phyloP scores from a whole-genome alignment of 2,329 filamentous ascomycete genomes.

The Onygena corvina region DNA sequence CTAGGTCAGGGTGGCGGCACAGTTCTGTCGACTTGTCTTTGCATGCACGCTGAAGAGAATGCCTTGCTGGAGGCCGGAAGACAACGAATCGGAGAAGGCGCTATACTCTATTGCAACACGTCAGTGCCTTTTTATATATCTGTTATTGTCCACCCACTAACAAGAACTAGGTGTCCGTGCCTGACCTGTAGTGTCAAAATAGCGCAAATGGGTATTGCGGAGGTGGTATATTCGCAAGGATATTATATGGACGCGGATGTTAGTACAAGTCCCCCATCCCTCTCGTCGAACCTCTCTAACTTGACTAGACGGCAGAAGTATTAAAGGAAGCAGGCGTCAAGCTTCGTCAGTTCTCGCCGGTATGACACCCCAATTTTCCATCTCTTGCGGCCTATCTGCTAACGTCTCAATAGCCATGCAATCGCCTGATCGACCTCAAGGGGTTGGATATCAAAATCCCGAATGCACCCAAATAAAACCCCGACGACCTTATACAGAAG shows the following conservation, averaged over 20 bases:
- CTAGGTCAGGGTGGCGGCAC: conserved; percentile 56
- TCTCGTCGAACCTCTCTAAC: conserved; percentile 7
- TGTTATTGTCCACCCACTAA: conserved; percentile 9
- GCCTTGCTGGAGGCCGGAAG: conserved; percentile 86
- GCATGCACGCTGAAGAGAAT: conserved; percentile 97
- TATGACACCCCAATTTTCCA: conserved; percentile 35
- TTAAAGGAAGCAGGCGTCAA: conserved; percentile 73
- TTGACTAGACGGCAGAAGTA: conserved; percentile 55
- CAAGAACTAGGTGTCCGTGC: conserved; percentile 58
- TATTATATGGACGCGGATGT: conserved; percentile 85
- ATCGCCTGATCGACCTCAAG: conserved; percentile 52
- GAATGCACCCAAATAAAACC: neutral
- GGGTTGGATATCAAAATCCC: conserved; percentile 2
- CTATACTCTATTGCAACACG: conserved; percentile 85
- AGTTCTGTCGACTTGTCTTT: conserved; percentile 74
- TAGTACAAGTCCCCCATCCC: neutral
- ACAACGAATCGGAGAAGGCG: conserved; percentile 71
- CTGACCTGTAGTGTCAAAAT: conserved; percentile 98
- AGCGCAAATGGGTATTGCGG: conserved; percentile 84
- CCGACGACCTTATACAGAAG: neutral
- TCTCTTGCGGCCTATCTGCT: conserved; percentile 6
- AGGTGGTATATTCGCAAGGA: conserved; percentile 86
- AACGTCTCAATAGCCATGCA: conserved; percentile 41
- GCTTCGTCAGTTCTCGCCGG: conserved; percentile 76
- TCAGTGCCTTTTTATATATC: conserved; percentile 21